These are phyloP conservation scores for Didymellaceae sp. DNA, from an alignment of 2,329 filamentous ascomycete species.

Conservation along the genomic window DNA sequence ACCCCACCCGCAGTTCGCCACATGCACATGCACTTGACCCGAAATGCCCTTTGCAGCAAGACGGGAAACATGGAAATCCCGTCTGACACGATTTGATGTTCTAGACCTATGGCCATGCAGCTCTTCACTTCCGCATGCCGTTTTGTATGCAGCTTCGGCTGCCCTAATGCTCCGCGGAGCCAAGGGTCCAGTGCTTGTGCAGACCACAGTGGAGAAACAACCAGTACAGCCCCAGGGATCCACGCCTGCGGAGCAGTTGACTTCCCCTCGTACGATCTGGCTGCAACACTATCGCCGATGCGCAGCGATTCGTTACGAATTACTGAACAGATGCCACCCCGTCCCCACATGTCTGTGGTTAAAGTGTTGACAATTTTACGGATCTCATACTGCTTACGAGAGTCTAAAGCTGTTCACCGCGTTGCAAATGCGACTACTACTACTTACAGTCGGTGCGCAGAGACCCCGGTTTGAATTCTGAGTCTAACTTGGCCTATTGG, in stretches of 20 bases:
- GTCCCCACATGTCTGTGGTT: neutral
- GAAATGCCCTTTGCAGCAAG: neutral
- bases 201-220: too few relatives aligned
- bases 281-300: neutral
- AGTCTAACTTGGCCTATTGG: too few relatives aligned
- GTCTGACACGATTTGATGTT: neutral
- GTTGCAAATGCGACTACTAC: too few relatives aligned
- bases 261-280: conserved; percentile 1
- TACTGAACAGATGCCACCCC: neutral
- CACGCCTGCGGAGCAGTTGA: neutral
- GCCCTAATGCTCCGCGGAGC: neutral
- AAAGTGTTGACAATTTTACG: neutral
- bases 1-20: conserved; percentile 5
- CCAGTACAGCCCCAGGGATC: neutral
- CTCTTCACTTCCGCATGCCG: conserved; percentile 4
- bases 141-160: neutral
- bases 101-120: conserved; percentile 5
- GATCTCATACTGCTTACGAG: neutral
- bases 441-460: too few relatives aligned
- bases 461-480: too few relatives aligned
- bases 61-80: neutral
- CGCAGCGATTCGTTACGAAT: neutral
- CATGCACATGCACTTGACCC: neutral
- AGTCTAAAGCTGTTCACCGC: too few relatives aligned
- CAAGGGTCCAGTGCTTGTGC: neutral